A percentile compares a stretch with the other conserved stretches of the same genome.
Evolutionary conservation across 164 flowering plant species (phyloP).

Genomic region (Taxillus chinensis): DNA sequence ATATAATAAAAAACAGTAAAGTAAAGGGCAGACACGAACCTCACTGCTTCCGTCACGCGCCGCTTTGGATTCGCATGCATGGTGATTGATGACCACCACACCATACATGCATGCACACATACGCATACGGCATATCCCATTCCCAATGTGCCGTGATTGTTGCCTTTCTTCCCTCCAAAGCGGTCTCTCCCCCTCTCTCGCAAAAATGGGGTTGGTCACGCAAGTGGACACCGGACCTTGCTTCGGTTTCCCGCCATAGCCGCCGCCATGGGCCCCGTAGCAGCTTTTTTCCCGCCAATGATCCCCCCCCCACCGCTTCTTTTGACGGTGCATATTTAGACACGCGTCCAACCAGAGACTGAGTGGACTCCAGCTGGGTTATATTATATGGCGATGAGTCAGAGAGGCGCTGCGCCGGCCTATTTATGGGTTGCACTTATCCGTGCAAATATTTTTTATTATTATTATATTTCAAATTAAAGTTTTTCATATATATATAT

Average conservation of each 20-base stretch:
- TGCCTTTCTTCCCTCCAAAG: no score
- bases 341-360: constrained; percentile 1
- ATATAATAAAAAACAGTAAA: no score
- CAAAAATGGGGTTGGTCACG: constrained; percentile 9
- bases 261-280: constrained; percentile 18
- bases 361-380: constrained; percentile 4
- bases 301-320: no score
- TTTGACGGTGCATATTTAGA: not conserved
- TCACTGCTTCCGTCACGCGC: not conserved
- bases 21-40: no score
- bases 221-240: constrained; percentile 15
- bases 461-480: no score
- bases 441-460: no score
- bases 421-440: no score
- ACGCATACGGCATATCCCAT: not conserved
- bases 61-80: not conserved
- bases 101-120: not conserved
- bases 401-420: no score
- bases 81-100: not conserved
- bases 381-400: no score
- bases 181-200: no score
- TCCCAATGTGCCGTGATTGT: not conserved
- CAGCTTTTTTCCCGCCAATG: constrained; percentile 16
- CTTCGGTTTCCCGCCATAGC: constrained; percentile 29
- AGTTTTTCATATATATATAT: no score